These are phyloP conservation scores for Aspergillus caelatus DNA, from an alignment of 2,329 filamentous ascomycete genomes.

Conservation along the genomic window DNA sequence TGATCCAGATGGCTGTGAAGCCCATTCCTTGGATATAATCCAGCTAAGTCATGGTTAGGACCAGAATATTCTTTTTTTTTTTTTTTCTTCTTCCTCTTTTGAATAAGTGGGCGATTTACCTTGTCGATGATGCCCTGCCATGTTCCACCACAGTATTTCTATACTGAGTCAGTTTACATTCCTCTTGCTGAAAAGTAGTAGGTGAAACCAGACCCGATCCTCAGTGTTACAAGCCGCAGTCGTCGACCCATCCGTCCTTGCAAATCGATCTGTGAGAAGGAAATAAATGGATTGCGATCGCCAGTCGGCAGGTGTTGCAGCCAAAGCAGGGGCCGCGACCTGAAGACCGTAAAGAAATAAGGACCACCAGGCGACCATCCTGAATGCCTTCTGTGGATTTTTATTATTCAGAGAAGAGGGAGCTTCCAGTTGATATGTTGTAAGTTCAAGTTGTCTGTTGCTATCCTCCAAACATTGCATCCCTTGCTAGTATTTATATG, in stretches of 20 bases:
- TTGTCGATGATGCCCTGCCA: conserved; percentile 52
- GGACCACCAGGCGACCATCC: conserved; percentile 23
- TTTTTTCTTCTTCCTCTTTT: too few relatives aligned
- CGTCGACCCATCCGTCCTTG: conserved; percentile 43
- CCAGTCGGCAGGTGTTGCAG: conserved; percentile 42
- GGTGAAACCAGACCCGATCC: conserved; percentile 20
- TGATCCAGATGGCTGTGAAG: conserved; percentile 55
- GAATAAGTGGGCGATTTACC: conserved; percentile 4
- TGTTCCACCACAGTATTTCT: conserved; percentile 53
- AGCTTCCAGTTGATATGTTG: neutral
- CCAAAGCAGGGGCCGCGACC: conserved; percentile 27
- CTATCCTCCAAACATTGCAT: neutral
- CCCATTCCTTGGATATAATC: conserved; percentile 55
- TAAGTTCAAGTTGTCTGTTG: neutral
- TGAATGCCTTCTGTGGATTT: neutral
- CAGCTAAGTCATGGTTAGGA: conserved; percentile 37
- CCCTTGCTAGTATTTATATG: neutral
- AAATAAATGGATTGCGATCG: conserved; percentile 50
- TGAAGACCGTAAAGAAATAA: conserved; percentile 20
- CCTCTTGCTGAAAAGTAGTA: neutral
- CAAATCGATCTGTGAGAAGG: conserved; percentile 50
- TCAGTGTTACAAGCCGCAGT: conserved; percentile 34
- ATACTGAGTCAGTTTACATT: neutral
- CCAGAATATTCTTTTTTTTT: too few relatives aligned
- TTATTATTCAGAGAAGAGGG: neutral